Evolutionary conservation across 306 rosid genomes (phyloP).

Genomic region (Heteromeles arbutifolia): DNA sequence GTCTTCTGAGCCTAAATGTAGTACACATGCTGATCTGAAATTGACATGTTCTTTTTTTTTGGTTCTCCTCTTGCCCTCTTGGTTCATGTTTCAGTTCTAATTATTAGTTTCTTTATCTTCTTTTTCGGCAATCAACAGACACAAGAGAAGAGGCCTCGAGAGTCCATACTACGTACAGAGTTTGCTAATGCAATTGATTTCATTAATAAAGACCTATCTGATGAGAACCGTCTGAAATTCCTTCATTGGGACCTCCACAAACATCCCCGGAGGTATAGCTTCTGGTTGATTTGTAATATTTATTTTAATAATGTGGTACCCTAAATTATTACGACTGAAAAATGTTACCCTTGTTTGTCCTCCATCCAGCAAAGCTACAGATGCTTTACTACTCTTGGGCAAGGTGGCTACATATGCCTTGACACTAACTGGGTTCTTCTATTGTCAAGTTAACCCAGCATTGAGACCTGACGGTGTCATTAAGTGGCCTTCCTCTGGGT

Average conservation of each 20-base stretch:
- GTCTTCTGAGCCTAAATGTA: background rate
- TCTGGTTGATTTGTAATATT: background rate
- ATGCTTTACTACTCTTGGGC: constrained; percentile 64
- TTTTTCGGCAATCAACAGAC: constrained; percentile 38
- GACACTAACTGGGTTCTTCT: constrained; percentile 78
- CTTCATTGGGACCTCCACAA: constrained; percentile 89
- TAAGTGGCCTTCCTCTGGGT: constrained; percentile 39
- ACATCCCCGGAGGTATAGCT: constrained; percentile 48
- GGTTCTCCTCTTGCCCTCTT: background rate
- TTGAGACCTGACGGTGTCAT: constrained; percentile 30
- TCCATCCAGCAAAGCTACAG: constrained; percentile 57
- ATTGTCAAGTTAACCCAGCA: constrained; percentile 47
- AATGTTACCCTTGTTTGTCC: constrained; percentile 3
- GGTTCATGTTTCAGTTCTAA: background rate
- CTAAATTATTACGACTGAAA: background rate
- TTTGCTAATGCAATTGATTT: constrained; percentile 75
- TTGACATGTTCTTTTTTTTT: background rate
- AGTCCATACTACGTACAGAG: constrained; percentile 80
- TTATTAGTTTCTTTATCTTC: background rate
- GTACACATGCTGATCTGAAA: background rate
- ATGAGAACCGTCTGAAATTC: constrained; percentile 58
- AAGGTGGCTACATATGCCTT: constrained; percentile 72
- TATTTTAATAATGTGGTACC: constrained; percentile 17
- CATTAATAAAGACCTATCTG: constrained; percentile 57
- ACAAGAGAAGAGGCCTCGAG: constrained; percentile 80